Conservation (phyloP, 2,329 filamentous ascomycete species). For the Talaromyces piceae region DNA sequence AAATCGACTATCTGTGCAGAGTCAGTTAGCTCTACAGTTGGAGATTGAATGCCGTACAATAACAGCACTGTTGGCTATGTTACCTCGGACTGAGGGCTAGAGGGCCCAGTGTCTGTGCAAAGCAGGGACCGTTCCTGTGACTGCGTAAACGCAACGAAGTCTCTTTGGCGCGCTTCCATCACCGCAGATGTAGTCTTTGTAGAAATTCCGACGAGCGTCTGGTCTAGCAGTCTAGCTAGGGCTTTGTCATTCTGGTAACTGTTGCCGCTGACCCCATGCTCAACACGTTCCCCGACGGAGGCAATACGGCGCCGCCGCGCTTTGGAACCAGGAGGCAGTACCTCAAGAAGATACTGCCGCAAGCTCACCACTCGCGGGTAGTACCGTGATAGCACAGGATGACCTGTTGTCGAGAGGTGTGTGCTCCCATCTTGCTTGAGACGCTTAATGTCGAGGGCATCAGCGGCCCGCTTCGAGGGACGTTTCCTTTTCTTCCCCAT, state of each 20-base stretch:
- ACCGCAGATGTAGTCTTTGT: conserved; percentile 24
- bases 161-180: conserved; percentile 40
- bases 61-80: background rate
- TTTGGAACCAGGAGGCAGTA: conserved; percentile 60
- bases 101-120: conserved; percentile 30
- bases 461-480: conserved; percentile 17
- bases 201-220: conserved; percentile 56
- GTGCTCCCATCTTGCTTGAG: background rate
- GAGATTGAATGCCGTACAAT: conserved; percentile 37
- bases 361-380: conserved; percentile 61
- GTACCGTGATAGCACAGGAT: conserved; percentile 61
- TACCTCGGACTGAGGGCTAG: conserved; percentile 53
- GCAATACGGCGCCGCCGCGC: conserved; percentile 41
- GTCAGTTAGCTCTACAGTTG: background rate
- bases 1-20: conserved; percentile 59
- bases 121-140: conserved; percentile 40
- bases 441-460: conserved; percentile 4
- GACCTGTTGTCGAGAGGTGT: conserved; percentile 20
- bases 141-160: conserved; percentile 58
- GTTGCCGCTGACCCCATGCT: background rate
- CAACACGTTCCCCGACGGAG: conserved; percentile 19
- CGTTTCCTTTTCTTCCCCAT: conserved; percentile 41
- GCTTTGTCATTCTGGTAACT: conserved; percentile 4
- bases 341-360: conserved; percentile 61
- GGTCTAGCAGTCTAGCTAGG: conserved; percentile 58